Conservation (phyloP, 2,329 filamentous ascomycete species). For the Escovopsis sp. region DNA sequence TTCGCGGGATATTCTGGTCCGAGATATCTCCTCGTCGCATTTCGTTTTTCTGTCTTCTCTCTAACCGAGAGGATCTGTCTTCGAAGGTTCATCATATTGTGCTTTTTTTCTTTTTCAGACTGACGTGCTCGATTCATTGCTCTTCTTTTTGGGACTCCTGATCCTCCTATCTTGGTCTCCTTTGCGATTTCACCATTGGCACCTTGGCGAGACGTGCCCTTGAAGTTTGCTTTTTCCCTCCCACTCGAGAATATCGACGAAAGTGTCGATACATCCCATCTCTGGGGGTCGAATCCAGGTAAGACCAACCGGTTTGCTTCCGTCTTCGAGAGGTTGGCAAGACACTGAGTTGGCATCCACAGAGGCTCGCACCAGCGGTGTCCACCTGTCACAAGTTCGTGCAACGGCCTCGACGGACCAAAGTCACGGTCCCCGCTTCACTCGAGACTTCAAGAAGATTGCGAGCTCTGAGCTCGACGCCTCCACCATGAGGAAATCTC, state of each 20-base stretch:
- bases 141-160: no score
- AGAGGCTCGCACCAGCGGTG: constrained; percentile 1
- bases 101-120: no score
- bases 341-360: constrained; percentile 1
- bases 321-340: neutral
- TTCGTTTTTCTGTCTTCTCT: no score
- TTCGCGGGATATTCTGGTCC: no score
- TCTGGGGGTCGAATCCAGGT: constrained; percentile 9
- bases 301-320: neutral
- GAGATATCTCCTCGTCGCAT: no score
- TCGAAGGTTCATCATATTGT: no score
- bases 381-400: constrained; percentile 4
- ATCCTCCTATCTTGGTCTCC: no score
- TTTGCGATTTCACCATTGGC: no score
- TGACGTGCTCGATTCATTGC: no score
- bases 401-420: constrained; percentile 5
- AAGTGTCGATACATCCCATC: constrained; percentile 6
- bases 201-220: neutral
- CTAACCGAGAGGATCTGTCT: no score
- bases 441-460: constrained; percentile 12
- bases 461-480: constrained; percentile 17
- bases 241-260: constrained; percentile 13
- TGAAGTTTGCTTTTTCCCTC: constrained; percentile 13
- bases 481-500: constrained; percentile 6
- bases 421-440: constrained; percentile 1